phyloP scores from a whole-genome alignment of 495 filamentous ascomycete species.

The Pyrenopolyporus hunteri region DNA sequence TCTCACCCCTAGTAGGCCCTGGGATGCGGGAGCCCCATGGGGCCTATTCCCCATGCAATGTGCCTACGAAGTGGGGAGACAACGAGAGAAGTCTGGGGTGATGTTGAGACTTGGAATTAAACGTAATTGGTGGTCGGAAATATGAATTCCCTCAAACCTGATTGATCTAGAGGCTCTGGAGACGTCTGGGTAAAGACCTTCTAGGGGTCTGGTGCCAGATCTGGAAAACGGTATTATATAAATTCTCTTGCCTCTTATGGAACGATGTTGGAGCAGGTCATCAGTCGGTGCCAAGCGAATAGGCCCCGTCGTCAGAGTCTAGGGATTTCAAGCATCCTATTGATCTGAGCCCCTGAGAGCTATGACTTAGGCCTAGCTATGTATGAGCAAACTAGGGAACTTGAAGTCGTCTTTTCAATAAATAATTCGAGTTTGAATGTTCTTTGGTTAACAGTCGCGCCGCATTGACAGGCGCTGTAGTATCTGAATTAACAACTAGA shows the following conservation, averaged over 20 bases:
- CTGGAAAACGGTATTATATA: constrained; percentile 26
- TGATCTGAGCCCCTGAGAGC: background rate
- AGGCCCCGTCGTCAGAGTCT: background rate
- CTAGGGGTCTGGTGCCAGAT: background rate
- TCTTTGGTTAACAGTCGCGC: no score
- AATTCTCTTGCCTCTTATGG: constrained; percentile 12
- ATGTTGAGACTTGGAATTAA: constrained; percentile 9
- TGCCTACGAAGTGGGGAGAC: constrained; percentile 1
- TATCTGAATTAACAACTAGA: background rate
- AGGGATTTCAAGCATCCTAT: background rate
- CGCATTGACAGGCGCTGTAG: no score
- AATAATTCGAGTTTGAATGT: no score
- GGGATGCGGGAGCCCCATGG: constrained; percentile 24
- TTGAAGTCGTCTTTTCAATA: no score
- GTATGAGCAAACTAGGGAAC: no score
- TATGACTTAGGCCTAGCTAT: no score
- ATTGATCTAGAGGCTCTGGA: background rate
- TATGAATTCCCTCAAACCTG: constrained; percentile 15
- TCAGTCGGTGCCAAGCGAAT: constrained; percentile 9
- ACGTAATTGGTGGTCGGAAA: constrained; percentile 9
- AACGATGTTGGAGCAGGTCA: constrained; percentile 12
- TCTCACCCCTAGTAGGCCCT: constrained; percentile 12
- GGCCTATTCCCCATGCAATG: constrained; percentile 11
- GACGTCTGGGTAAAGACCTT: background rate
- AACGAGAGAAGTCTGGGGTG: constrained; percentile 12